Base-by-base conservation (phyloP, 2,329 filamentous ascomycete species). In the Cryphonectria japonica region DNA sequence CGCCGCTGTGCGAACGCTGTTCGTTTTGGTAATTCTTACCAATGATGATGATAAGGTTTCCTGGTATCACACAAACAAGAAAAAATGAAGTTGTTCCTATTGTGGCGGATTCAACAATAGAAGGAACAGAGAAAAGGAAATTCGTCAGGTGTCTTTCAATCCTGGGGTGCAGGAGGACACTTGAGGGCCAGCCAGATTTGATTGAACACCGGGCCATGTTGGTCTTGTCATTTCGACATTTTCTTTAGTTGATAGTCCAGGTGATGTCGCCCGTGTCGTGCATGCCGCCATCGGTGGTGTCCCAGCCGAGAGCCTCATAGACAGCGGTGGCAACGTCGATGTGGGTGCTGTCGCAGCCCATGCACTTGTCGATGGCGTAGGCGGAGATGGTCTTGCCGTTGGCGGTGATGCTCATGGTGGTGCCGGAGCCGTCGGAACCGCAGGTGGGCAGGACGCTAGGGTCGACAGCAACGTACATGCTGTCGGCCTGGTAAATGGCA, bases 401-500 rank as follows among this genome's bases (percentile, higher is more conserved):
- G 66, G 67, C 70, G 0, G 32, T 43, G 63, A 71, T 73, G 63
- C 77, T 79, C 34, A 78, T 69, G 76, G 91, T 89, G 74, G 80
- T 78, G 76, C 89, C 88, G 63, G 83, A 78, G 81, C 90, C 90
- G 75, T 89, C 86, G 52, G 79, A 80, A 68, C 92, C 93, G 78
- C 93, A 96, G 32, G 91, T 81, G 43, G 63, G 63, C 13, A 69
- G 67, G 22, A 69, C 34, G 71, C 91, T 91, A 11, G 92, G 78
- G 59, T 91, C 93, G 64, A 91, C 83, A 57, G 85, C 82, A 83
- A 93, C 97, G 85, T 88, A 95, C 71, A 93, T 96, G 75, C 93
- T 85, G 66, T 94, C 87, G 73, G 93, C 93, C 0, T 78, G 77
- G 82, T 81, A 80, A 80, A 84, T 41, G 75, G 75, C 71, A 66